phyloP scores from a whole-genome alignment of 345 rosid genomes.

The Eucalyptus shirleyi region DNA sequence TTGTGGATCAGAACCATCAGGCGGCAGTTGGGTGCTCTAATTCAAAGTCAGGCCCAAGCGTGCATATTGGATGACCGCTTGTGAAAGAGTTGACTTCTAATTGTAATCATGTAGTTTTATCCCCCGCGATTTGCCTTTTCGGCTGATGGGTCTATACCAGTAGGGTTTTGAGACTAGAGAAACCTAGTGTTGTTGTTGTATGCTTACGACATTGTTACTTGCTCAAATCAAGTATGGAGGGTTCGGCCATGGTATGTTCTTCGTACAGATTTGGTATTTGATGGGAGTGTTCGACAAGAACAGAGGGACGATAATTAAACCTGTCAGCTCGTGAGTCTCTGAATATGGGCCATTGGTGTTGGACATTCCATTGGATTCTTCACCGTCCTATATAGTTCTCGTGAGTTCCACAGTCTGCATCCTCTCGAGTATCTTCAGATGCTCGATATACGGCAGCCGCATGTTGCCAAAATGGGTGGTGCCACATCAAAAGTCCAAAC shows the following conservation, averaged over 20 bases:
- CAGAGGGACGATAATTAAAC: not conserved
- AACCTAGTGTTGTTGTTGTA: not conserved
- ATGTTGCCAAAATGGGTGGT: not conserved
- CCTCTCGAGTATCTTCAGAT: not conserved
- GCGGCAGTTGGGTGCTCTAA: slow-evolving; percentile 17
- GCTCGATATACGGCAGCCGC: not conserved
- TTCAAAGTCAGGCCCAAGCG: slow-evolving; percentile 8
- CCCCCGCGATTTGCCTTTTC: not conserved
- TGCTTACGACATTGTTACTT: not conserved
- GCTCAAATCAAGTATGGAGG: not conserved
- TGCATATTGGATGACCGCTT: not conserved
- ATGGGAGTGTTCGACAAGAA: not conserved
- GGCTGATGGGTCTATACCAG: not conserved
- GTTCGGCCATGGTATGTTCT: not conserved
- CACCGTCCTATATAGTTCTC: not conserved
- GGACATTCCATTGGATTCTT: not conserved
- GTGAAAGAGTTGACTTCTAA: not conserved
- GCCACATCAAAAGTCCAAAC: not conserved
- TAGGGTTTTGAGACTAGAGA: not conserved
- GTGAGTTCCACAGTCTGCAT: not conserved
- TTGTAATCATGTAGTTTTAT: not conserved
- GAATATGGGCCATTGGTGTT: not conserved
- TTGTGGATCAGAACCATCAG: slow-evolving; percentile 9
- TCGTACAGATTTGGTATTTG: not conserved
- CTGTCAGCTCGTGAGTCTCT: not conserved